phyloP scores from a whole-genome alignment of 495 filamentous ascomycete species.

The Penicillium chermesinum region DNA sequence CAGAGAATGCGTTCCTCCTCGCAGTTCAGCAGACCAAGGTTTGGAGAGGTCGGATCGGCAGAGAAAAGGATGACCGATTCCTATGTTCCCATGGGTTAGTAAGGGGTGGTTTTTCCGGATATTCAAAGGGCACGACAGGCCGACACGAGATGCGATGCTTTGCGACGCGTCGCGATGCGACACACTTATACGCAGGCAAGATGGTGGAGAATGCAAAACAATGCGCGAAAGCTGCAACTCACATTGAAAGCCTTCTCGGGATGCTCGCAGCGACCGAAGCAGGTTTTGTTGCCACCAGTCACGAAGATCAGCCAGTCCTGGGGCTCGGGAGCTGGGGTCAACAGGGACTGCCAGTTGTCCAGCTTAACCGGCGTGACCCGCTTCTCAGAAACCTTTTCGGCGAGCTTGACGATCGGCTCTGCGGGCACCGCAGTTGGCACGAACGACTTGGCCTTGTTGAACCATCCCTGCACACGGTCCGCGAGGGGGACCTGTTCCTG shows the following conservation, averaged over 20 bases:
- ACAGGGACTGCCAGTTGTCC: constrained; percentile 66
- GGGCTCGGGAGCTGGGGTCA: constrained; percentile 57
- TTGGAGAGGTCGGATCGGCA: constrained; percentile 58
- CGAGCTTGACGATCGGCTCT: constrained; percentile 45
- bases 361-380: constrained; percentile 58
- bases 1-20: constrained; percentile 76
- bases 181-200: constrained; percentile 14
- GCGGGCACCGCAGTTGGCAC: constrained; percentile 51
- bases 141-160: not conserved
- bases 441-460: constrained; percentile 56
- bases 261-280: constrained; percentile 58
- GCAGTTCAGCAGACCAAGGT: constrained; percentile 72
- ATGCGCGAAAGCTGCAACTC: constrained; percentile 1
- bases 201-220: no score
- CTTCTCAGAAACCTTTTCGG: constrained; percentile 52
- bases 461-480: constrained; percentile 61
- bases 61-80: constrained; percentile 66
- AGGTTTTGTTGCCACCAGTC: constrained; percentile 84
- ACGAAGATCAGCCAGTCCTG: constrained; percentile 80
- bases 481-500: constrained; percentile 69
- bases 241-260: constrained; percentile 55
- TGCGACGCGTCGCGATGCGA: not conserved
- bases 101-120: not conserved
- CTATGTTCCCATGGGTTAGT: constrained; percentile 24
- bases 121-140: not conserved